These are phyloP conservation scores for Mycosarcoma mackinlayi DNA, from an alignment of 1,284 basidiomycete genomes.

Conservation along the genomic window DNA sequence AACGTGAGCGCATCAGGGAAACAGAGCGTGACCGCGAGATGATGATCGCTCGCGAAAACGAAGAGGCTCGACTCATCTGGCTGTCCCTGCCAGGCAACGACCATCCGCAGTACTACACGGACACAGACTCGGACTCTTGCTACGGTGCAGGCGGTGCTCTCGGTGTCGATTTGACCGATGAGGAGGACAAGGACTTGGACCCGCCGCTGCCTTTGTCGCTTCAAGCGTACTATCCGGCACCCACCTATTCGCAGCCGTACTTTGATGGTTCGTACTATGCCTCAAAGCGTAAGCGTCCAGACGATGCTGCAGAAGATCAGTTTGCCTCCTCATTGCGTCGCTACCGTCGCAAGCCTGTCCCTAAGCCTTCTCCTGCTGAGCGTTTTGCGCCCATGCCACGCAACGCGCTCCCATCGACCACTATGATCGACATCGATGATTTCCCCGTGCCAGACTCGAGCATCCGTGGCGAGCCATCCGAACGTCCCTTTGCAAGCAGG, in stretches of 20 bases:
- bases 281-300: slow-evolving; percentile 32
- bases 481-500: slow-evolving; percentile 33
- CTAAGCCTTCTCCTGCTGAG: slow-evolving; percentile 6
- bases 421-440: slow-evolving; percentile 49
- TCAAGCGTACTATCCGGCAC: slow-evolving; percentile 39
- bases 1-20: slow-evolving; percentile 48
- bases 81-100: slow-evolving; percentile 58
- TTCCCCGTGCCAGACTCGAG: slow-evolving; percentile 42
- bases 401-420: slow-evolving; percentile 25
- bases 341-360: slow-evolving; percentile 22
- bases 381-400: slow-evolving; percentile 13
- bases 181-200: slow-evolving; percentile 49
- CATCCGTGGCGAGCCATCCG: slow-evolving; percentile 44
- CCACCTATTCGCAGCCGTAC: slow-evolving; percentile 32
- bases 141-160: slow-evolving; percentile 39
- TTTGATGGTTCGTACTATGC: slow-evolving; percentile 20
- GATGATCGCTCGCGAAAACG: slow-evolving; percentile 52
- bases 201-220: slow-evolving; percentile 39
- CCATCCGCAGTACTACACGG: slow-evolving; percentile 60
- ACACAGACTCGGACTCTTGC: slow-evolving; percentile 56
- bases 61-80: slow-evolving; percentile 53
- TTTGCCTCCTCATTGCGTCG: slow-evolving; percentile 8
- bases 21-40: slow-evolving; percentile 45
- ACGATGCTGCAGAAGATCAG: slow-evolving; percentile 8
- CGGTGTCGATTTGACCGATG: slow-evolving; percentile 41